Percentiles rank a stretch among this genome's conserved stretches.
Conservation (phyloP, 169 alveolate species). For the Miamiensis avidus region DNA sequence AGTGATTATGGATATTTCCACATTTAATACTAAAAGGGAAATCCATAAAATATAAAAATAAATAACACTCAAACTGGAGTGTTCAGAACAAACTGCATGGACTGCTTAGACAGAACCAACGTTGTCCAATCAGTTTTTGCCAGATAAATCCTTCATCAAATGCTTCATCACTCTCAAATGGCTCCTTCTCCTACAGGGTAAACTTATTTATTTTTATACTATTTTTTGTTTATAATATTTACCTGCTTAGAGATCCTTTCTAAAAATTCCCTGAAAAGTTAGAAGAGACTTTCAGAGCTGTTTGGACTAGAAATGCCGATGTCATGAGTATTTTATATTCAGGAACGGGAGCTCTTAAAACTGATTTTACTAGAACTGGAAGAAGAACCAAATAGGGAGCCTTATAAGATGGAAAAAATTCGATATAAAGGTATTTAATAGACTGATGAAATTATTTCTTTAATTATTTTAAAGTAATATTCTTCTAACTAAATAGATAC, state of each 20-base stretch:
- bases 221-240: not conserved
- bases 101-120: conserved; percentile 98
- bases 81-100: conserved; percentile 96
- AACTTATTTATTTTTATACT: not conserved
- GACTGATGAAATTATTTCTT: no score
- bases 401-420: conserved; percentile 80
- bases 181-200: conserved; percentile 26
- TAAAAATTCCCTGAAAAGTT: conserved; percentile 67
- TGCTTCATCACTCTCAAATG: conserved; percentile 57
- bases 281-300: conserved; percentile 84
- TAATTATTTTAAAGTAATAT: no score
- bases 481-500: conserved; percentile 46
- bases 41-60: conserved; percentile 35
- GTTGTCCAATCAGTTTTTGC: conserved; percentile 90
- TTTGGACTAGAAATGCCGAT: conserved; percentile 92
- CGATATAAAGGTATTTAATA: conserved; percentile 32
- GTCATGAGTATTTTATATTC: conserved; percentile 85
- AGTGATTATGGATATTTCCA: conserved; percentile 55
- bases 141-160: conserved; percentile 66
- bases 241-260: conserved; percentile 60
- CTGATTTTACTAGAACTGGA: conserved; percentile 92
- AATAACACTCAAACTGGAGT: conserved; percentile 88
- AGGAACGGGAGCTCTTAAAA: conserved; percentile 93
- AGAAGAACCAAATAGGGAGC: conserved; percentile 87
- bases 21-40: conserved; percentile 39